Percentiles rank a stretch among this genome's conserved stretches.
Evolutionary conservation across 83 land plant genomes (phyloP).

Genomic region (Picea mariana): DNA sequence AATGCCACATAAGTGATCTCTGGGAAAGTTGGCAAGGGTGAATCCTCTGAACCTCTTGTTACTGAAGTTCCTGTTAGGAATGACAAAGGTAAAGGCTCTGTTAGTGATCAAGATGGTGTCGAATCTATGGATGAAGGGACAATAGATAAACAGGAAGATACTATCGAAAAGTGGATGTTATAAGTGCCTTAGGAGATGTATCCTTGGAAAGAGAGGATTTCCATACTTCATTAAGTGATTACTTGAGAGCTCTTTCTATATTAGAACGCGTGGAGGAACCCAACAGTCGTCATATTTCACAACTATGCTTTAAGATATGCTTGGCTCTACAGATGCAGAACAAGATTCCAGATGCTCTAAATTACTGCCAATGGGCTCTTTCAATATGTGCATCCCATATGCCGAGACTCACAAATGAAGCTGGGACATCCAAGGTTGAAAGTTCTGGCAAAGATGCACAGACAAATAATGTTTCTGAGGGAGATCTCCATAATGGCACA

Average conservation of each 20-base stretch:
- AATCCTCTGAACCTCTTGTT: no score
- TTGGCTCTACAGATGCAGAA: no score
- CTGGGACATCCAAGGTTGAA: slow-evolving; percentile 15
- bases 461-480: background rate
- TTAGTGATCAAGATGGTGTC: no score
- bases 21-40: no score
- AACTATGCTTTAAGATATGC: slow-evolving; percentile 46
- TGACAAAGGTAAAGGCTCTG: no score
- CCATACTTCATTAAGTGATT: slow-evolving; percentile 82
- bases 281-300: slow-evolving; percentile 72
- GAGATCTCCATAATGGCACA: background rate
- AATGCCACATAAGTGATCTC: no score
- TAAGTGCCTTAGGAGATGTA: no score
- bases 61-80: no score
- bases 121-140: no score
- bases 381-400: slow-evolving; percentile 25
- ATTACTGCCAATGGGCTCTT: slow-evolving; percentile 31
- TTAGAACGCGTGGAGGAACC: slow-evolving; percentile 50
- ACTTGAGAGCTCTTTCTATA: slow-evolving; percentile 53
- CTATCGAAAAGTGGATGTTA: slow-evolving; percentile 57
- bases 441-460: slow-evolving; percentile 16
- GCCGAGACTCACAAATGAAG: slow-evolving; percentile 43
- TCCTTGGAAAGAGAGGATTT: no score
- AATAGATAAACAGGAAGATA: slow-evolving; percentile 52
- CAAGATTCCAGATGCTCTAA: slow-evolving; percentile 67